Conservation (phyloP, 2,329 filamentous ascomycete genomes). For the Knoxdaviesia capensis region DNA sequence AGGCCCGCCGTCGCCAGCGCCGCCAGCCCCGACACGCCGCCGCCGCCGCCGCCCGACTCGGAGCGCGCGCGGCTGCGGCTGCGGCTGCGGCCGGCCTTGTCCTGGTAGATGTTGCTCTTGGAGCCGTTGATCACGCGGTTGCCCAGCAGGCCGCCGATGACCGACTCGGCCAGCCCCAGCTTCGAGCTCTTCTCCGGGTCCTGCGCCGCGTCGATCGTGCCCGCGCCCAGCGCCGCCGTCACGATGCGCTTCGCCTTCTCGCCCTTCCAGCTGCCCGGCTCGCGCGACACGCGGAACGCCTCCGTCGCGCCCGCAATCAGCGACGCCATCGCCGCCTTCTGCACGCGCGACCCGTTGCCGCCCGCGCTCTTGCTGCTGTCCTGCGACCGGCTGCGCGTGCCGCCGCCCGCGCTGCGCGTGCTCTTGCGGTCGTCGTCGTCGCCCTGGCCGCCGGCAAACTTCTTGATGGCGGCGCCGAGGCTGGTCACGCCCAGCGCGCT, state of each 20-base stretch:
- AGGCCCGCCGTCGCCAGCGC: slow-evolving; percentile 42
- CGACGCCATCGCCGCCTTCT: slow-evolving; percentile 81
- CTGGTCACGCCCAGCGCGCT: slow-evolving; percentile 40
- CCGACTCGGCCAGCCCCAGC: slow-evolving; percentile 66
- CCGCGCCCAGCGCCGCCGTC: slow-evolving; percentile 71
- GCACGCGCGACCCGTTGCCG: slow-evolving; percentile 43
- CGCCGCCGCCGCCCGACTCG: slow-evolving; percentile 20
- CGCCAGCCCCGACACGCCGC: slow-evolving; percentile 19
- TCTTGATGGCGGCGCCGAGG: slow-evolving; percentile 40
- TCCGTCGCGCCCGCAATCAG: slow-evolving; percentile 79
- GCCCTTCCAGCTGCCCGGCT: slow-evolving; percentile 75
- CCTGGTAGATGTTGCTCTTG: slow-evolving; percentile 43
- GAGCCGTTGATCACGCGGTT: slow-evolving; percentile 74
- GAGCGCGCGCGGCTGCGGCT: slow-evolving; percentile 49
- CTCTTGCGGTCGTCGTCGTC: slow-evolving; percentile 18
- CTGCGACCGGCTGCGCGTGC: neutral
- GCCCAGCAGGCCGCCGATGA: slow-evolving; percentile 70
- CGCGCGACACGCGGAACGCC: slow-evolving; percentile 76
- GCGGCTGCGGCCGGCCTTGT: slow-evolving; percentile 41
- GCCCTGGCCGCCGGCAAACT: slow-evolving; percentile 27
- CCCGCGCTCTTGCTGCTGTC: slow-evolving; percentile 9
- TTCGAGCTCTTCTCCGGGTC: slow-evolving; percentile 57
- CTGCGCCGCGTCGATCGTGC: slow-evolving; percentile 63
- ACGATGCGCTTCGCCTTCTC: slow-evolving; percentile 82
- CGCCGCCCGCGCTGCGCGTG: slow-evolving; percentile 4